Base-by-base conservation (phyloP, 2,329 filamentous ascomycete species). In the Chaetomiaceae sp. region DNA sequence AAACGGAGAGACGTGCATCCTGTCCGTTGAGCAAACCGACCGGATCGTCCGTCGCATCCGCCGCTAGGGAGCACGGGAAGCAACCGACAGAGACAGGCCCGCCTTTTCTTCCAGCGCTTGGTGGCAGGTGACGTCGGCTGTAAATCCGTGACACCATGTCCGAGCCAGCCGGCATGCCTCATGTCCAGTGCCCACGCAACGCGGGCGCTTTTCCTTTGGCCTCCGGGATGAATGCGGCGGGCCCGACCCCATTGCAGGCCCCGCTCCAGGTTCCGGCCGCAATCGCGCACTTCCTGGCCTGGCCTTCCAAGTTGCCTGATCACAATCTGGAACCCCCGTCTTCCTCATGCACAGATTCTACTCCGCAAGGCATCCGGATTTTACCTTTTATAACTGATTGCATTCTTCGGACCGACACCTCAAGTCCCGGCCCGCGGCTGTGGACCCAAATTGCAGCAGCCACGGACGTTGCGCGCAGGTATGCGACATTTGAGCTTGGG, bases 161-260 rank as follows among this genome's bases (percentile, higher is more conserved):
- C 5, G 16, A n/a, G 30, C 42, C 27, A 34, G 17, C 38, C 19
- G 10, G 25, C 25, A 27, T 13, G 33, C 21, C 17, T 13, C 27
- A 16, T n/a, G 33, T 23, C 25, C 25, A 2, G 6, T 7, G 25
- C 25, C 25, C 25, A 6, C 25, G 25, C n/a, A n/a, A 27, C 35
- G 37, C 17, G 6, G 35, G 44, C 34, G 33, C 44, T 30, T 54
- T 25, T 6, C 46, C 39, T 54, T 50, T 12, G 39, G 23, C 50
- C 40, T 53, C 52, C 43, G 55, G 53, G 23, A 38, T 54, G 51
- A 34, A 42, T 42, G 42, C 51, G 48, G 54, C n/a, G n/a, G n/a
- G n/a, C n/a, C n/a, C n/a, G 25, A 27, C 25, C 25, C 6, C 10
- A 7, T 27, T 27, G 25, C 27, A n/a, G 27, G 21, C 47, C 37